Evolutionary conservation across 164 flowering plant genomes (phyloP).

Genomic region (Magnolia changhungtana): DNA sequence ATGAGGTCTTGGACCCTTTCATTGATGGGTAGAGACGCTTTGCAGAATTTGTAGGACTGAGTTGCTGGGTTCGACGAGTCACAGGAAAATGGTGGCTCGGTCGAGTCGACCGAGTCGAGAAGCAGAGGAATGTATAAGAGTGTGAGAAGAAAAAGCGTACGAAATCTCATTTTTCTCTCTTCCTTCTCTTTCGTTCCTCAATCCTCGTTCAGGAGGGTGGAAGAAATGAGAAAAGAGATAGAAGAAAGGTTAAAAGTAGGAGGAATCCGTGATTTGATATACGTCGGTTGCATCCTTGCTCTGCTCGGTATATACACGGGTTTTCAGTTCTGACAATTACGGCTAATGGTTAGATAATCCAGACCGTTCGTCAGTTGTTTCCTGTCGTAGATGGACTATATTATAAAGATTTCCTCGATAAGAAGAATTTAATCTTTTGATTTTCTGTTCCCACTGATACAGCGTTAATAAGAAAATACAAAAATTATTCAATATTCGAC

Average conservation of each 20-base stretch:
- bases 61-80: conserved; percentile 47
- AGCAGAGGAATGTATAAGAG: conserved; percentile 11
- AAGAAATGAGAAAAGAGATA: not conserved
- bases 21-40: conserved; percentile 40
- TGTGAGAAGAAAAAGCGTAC: not conserved
- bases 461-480: no score
- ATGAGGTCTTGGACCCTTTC: conserved; percentile 58
- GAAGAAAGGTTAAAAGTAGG: not conserved
- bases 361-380: no score
- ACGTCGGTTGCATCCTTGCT: not conserved
- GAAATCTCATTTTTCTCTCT: not conserved
- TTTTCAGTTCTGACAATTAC: not conserved
- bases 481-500: no score
- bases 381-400: no score
- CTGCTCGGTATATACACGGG: not conserved
- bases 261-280: not conserved
- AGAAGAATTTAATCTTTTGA: no score
- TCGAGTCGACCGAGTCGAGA: conserved; percentile 7
- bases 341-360: not conserved
- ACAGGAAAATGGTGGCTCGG: conserved; percentile 60
- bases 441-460: no score
- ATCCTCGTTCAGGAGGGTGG: not conserved
- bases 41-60: conserved; percentile 50
- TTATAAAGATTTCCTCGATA: no score
- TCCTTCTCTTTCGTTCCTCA: not conserved